Base-by-base conservation (phyloP, 108 stramenopile species). In the Hondaea fermentalgiana region DNA sequence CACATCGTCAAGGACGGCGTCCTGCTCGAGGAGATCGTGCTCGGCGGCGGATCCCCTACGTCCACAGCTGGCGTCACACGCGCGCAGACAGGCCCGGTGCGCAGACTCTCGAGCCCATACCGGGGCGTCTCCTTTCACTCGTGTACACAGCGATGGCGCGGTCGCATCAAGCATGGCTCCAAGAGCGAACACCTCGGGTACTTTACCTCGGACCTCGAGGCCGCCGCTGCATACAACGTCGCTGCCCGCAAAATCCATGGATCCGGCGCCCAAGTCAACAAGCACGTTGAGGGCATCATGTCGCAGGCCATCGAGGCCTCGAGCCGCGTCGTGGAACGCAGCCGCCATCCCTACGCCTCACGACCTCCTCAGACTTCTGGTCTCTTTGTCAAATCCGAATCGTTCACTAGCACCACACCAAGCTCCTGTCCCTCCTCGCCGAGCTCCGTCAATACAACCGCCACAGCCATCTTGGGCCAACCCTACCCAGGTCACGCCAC, bases 101-200 rank as follows among this genome's bases (percentile, higher is more conserved):
- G 76, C 12, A 10, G 76, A 6, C 51, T 83, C 5, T 16, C 19
- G 17, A 53, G 49, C 49, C 76, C 76, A 12, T 83, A 83, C 23
- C 45, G 76, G 10, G 76, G 76, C n/a, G 76, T 83, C 25, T 83
- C 76, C 43, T 83, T 83, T 45, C 76, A 83, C 51, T 83, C 76
- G 49, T 83, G 76, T 3, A 83, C 76, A 6, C 76, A 83, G 51
- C 76, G 76, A 43, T 83, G 76, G 76, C 45, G 76, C 12, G 45
- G 49, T 6, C 76, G 76, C 76, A 83, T 83, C 76, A 83, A 83
- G 76, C 76, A 83, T 45, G 76, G 76, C 17, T 25, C 76, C 45
- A 83, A 83, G 51, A 53, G 49, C n/a, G 76, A 83, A 23, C 76
- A 83, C 51, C 51, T 83, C 12, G 76, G 76, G 28, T 83, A 83